Percentiles rank a stretch among this genome's conserved stretches.
These are phyloP conservation scores for Gymnopilus junonius DNA, from an alignment of 768 basidiomycete species.

Conservation along the genomic window DNA sequence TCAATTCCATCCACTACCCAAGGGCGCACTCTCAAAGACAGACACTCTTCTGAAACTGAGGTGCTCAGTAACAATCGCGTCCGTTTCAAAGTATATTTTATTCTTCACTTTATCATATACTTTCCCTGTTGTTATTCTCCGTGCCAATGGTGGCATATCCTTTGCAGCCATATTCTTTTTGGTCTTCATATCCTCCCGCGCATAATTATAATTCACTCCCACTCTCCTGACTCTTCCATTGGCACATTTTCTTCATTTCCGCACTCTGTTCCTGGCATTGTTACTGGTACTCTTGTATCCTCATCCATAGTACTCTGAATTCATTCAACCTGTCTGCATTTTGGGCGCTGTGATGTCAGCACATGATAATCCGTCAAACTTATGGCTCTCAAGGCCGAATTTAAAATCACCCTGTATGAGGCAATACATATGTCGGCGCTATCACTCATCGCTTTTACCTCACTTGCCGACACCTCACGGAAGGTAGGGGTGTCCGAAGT, in stretches of 20 bases:
- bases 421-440: background rate
- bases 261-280: slow-evolving; percentile 29
- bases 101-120: slow-evolving; percentile 81
- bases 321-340: slow-evolving; percentile 21
- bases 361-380: background rate
- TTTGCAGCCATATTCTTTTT: slow-evolving; percentile 39
- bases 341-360: background rate
- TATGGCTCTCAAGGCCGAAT: background rate
- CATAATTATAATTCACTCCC: slow-evolving; percentile 19
- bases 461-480: background rate
- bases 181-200: slow-evolving; percentile 22
- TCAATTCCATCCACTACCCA: slow-evolving; percentile 40
- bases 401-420: background rate
- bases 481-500: background rate
- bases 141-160: slow-evolving; percentile 37
- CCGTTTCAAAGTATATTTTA: slow-evolving; percentile 77
- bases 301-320: slow-evolving; percentile 24
- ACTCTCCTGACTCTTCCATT: slow-evolving; percentile 18
- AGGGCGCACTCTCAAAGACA: slow-evolving; percentile 55
- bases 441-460: background rate
- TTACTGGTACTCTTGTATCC: slow-evolving; percentile 30
- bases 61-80: slow-evolving; percentile 44
- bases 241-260: slow-evolving; percentile 20
- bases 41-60: slow-evolving; percentile 36
- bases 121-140: slow-evolving; percentile 38